Percentiles rank a stretch among this genome's conserved stretches.
Evolutionary conservation across 2,329 filamentous ascomycete species (phyloP).

Genomic region (Botryotinia narcissicola): DNA sequence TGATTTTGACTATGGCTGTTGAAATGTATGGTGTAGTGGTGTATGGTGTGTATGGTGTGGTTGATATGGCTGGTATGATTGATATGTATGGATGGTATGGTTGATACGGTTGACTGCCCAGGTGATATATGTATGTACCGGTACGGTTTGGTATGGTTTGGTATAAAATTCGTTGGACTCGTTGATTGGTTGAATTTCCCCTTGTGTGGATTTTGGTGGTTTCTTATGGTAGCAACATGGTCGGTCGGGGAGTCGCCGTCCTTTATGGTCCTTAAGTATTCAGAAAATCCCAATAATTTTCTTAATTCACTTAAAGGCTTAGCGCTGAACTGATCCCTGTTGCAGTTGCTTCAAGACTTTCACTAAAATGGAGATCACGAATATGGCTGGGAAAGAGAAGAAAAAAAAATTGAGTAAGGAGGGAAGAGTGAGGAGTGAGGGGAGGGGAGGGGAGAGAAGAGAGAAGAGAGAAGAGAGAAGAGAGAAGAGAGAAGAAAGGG

Average conservation of each 20-base stretch:
- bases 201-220: slow-evolving; percentile 13
- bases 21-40: neutral
- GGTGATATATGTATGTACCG: neutral
- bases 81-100: neutral
- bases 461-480: neutral
- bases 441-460: too few relatives aligned
- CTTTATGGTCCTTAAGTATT: slow-evolving; percentile 21
- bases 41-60: neutral
- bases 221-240: slow-evolving; percentile 6
- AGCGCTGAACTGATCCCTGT: slow-evolving; percentile 10
- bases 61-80: neutral
- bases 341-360: slow-evolving; percentile 16
- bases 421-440: neutral
- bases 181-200: slow-evolving; percentile 13
- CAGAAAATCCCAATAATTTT: slow-evolving; percentile 17
- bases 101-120: too few relatives aligned
- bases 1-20: neutral
- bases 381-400: neutral
- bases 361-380: slow-evolving; percentile 19
- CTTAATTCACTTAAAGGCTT: slow-evolving; percentile 10
- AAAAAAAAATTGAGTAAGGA: neutral
- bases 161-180: neutral
- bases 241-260: slow-evolving; percentile 16
- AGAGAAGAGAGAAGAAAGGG: neutral
- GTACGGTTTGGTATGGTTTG: neutral